A percentile compares a stretch with the other conserved stretches of the same genome.
phyloP scores from a whole-genome alignment of 2,329 filamentous ascomycete genomes.

The Didymella segeticola region DNA sequence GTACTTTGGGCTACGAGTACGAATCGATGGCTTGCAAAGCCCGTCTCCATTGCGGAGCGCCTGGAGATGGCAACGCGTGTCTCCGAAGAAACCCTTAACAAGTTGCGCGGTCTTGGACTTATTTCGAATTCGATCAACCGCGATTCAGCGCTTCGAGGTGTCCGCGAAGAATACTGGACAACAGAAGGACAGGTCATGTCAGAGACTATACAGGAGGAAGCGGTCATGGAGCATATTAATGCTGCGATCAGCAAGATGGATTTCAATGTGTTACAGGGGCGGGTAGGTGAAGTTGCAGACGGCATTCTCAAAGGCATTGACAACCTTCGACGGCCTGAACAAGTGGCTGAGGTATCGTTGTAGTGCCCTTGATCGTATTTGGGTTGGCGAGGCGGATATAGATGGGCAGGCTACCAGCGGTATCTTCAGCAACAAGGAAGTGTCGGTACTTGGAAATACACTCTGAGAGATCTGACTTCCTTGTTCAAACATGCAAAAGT shows the following conservation, averaged over 20 bases:
- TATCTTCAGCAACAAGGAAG: constrained; percentile 16
- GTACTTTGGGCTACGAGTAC: constrained; percentile 80
- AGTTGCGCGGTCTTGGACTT: constrained; percentile 75
- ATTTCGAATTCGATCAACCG: constrained; percentile 80
- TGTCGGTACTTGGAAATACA: constrained; percentile 7
- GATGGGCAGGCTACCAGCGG: constrained; percentile 34
- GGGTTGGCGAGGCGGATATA: constrained; percentile 29
- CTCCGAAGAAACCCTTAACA: constrained; percentile 67
- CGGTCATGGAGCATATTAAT: constrained; percentile 74
- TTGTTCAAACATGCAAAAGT: constrained; percentile 21
- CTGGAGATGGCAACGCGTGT: constrained; percentile 65
- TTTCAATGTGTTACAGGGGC: constrained; percentile 64
- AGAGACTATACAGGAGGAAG: constrained; percentile 78
- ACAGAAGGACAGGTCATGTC: constrained; percentile 76
- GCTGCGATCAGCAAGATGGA: constrained; percentile 71
- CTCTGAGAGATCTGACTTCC: constrained; percentile 9
- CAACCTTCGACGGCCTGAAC: constrained; percentile 22
- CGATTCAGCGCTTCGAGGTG: constrained; percentile 72
- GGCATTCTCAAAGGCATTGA: constrained; percentile 44
- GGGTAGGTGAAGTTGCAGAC: constrained; percentile 63
- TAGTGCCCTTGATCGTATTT: not conserved
- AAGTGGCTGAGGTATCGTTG: constrained; percentile 8
- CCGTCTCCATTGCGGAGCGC: constrained; percentile 68
- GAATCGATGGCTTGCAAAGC: constrained; percentile 74
- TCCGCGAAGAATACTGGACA: constrained; percentile 77